phyloP scores from a whole-genome alignment of 2,329 filamentous ascomycete species.

The Periconia macrospinosa region DNA sequence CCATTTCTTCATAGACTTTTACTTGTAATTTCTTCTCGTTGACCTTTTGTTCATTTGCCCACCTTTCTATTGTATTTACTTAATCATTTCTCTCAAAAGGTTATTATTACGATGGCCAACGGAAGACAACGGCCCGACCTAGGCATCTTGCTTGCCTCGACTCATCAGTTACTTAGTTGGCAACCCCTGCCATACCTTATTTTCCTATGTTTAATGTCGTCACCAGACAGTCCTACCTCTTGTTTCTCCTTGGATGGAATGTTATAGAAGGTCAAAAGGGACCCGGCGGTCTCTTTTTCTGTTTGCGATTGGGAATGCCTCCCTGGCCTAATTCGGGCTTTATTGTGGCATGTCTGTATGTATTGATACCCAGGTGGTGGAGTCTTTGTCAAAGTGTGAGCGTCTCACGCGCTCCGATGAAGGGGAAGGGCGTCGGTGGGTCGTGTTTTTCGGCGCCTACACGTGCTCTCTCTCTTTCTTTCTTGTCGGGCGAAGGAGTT shows the following conservation, averaged over 20 bases:
- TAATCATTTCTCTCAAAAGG: too few species aligned
- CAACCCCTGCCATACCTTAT: background rate
- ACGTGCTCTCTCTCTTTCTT: constrained; percentile 3
- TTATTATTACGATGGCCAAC: too few species aligned
- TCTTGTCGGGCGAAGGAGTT: background rate
- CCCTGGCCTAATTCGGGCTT: background rate
- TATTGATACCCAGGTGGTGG: constrained; percentile 37
- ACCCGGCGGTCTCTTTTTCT: background rate
- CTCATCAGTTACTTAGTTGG: background rate
- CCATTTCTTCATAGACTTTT: too few species aligned
- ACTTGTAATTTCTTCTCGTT: too few species aligned
- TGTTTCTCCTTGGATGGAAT: constrained; percentile 6
- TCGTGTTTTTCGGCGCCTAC: too few species aligned
- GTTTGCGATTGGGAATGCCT: background rate
- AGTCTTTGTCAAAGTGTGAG: constrained; percentile 3
- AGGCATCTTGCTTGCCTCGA: too few species aligned
- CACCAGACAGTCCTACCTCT: background rate
- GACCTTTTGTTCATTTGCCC: too few species aligned
- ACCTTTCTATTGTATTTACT: too few species aligned
- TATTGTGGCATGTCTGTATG: constrained; percentile 8
- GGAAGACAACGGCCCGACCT: too few species aligned
- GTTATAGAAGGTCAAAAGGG: background rate
- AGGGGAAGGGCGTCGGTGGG: background rate
- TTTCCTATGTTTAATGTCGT: constrained; percentile 1
- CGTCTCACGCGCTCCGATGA: constrained; percentile 10